A percentile compares a stretch with the other conserved stretches of the same genome.
Evolutionary conservation across 768 basidiomycete species (phyloP).

Genomic region (Boletellus ananas): DNA sequence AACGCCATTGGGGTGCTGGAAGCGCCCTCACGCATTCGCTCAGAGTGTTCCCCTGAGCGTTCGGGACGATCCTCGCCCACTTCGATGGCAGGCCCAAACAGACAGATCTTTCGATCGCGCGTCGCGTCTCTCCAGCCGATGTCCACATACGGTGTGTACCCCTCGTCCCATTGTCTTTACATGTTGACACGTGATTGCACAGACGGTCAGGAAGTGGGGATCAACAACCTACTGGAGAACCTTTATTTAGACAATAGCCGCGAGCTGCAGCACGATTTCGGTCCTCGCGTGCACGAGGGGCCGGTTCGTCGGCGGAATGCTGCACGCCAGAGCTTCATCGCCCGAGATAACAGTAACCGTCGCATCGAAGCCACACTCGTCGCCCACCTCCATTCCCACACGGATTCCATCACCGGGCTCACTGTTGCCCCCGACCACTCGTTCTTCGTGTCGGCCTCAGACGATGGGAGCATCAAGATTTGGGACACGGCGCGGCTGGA

Average conservation of each 20-base stretch:
- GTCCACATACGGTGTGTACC: conserved; percentile 62
- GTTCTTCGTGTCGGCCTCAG: conserved; percentile 92
- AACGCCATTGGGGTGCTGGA: conserved; percentile 84
- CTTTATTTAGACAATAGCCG: conserved; percentile 84
- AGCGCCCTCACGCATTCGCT: conserved; percentile 61
- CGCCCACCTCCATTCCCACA: conserved; percentile 80
- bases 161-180: neutral
- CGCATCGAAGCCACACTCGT: conserved; percentile 78
- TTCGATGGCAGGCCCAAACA: conserved; percentile 53
- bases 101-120: conserved; percentile 38
- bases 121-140: conserved; percentile 55
- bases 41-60: conserved; percentile 62
- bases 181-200: conserved; percentile 5
- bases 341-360: conserved; percentile 58
- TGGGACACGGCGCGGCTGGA: conserved; percentile 95
- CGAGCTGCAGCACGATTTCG: conserved; percentile 88
- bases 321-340: conserved; percentile 60
- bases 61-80: conserved; percentile 80
- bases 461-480: conserved; percentile 90
- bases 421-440: conserved; percentile 90
- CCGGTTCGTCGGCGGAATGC: conserved; percentile 75
- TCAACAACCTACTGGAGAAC: conserved; percentile 85
- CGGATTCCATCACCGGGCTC: conserved; percentile 72
- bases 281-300: conserved; percentile 80
- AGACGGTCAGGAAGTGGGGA: conserved; percentile 91